Base-by-base conservation (phyloP, 768 basidiomycete genomes). In the Mycena metata region DNA sequence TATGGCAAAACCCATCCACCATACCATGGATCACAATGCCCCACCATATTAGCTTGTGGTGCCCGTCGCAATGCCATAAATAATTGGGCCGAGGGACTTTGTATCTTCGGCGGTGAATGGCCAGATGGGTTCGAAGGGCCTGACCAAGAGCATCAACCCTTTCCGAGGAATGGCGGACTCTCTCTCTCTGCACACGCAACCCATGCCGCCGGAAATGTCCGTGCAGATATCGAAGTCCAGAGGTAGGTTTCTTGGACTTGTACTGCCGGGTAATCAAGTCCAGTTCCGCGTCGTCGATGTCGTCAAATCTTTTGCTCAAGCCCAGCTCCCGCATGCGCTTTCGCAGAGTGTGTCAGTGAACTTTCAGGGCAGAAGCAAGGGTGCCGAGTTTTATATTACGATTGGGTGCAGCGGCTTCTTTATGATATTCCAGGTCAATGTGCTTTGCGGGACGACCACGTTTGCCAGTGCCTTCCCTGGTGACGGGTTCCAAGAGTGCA, bases 11-110 rank as follows among this genome's bases (percentile, higher is more conserved):
- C 10, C 56, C 56, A 16, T 58, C 56, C 6, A 45, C 56, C 42
- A 58, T 43, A 5, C 56, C 56, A 24, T 58, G 56, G 13, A 58
- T 45, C 2, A 58, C 56, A 8, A 58, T 58, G 5, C 41, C 55
- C 56, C 56, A 58, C 56, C 56, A 58, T 2, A 57, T 57, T 5
- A 57, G 55, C 41, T 57, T 57, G 55, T 57, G 55, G 17, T 57
- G 55, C 17, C 55, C 55, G 26, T 57, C 55, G 21, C 36, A 57
- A 57, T 57, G 55, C 55, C 55, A 57, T 2, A 57, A 41, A 26
- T 43, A 58, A 23, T 58, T 58, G 5, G 56, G 56, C 16, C 42
- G 16, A 10, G 56, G 56, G 15, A 58, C 56, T 17, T 42, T 24
- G 26, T 58, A 58, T 13, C 56, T 23, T 19, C 56, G 39, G 1